These are phyloP conservation scores for Termitomyces sp. DNA, from an alignment of 768 basidiomycete species.

Conservation along the genomic window DNA sequence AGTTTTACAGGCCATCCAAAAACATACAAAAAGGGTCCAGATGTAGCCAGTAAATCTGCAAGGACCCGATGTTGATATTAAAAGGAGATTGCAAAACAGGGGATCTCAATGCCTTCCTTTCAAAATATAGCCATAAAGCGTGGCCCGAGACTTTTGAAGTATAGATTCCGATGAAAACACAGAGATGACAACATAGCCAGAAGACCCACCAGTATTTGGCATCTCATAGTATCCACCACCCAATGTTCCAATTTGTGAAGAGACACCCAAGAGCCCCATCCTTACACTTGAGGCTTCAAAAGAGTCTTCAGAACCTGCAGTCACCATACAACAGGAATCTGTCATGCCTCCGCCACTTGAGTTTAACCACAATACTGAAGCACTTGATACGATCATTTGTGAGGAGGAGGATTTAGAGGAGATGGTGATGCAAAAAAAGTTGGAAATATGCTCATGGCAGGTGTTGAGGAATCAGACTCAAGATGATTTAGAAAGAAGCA, in stretches of 20 bases:
- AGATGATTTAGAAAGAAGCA: neutral
- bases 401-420: neutral
- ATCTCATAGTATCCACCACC: neutral
- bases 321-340: neutral
- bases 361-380: neutral
- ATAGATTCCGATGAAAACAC: too few species aligned
- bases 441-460: constrained; percentile 11
- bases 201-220: neutral
- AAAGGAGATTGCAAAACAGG: neutral
- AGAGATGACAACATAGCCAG: neutral
- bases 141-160: neutral
- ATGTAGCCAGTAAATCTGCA: constrained; percentile 8
- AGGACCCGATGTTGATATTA: constrained; percentile 2
- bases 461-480: constrained; percentile 19
- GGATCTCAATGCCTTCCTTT: neutral
- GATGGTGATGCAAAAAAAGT: constrained; percentile 17
- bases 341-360: neutral
- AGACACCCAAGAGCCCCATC: neutral
- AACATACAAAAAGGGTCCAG: neutral
- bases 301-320: too few species aligned
- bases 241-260: neutral
- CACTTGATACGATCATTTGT: too few species aligned
- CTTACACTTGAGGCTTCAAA: too few species aligned
- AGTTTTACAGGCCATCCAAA: neutral
- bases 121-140: neutral